These are phyloP conservation scores for Cornus kousa DNA, from an alignment of 148 eudicot species.

Conservation along the genomic window DNA sequence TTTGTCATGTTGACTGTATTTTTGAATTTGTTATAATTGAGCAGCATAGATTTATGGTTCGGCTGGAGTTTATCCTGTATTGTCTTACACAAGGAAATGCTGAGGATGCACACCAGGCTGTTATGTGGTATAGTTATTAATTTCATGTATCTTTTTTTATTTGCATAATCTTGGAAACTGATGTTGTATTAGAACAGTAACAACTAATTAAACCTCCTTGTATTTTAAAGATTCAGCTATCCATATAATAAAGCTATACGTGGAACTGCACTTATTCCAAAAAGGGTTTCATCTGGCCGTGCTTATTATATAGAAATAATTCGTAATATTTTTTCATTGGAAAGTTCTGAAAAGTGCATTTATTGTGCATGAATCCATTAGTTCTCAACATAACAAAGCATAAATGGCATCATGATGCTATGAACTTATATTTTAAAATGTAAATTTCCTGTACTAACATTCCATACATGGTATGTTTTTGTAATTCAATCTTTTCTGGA, in stretches of 20 bases:
- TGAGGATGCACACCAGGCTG: conserved; percentile 42
- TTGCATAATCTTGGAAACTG: not conserved
- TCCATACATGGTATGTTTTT: too few species aligned
- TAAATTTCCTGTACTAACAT: too few species aligned
- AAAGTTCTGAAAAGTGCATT: not conserved
- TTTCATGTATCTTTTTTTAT: not conserved
- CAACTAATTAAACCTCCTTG: not conserved
- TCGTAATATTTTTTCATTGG: not conserved
- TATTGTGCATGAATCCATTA: not conserved
- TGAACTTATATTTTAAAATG: not conserved
- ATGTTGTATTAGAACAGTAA: not conserved
- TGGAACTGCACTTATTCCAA: not conserved
- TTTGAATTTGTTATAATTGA: conserved; percentile 20
- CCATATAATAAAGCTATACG: not conserved
- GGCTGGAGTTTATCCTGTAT: conserved; percentile 51
- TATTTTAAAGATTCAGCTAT: not conserved
- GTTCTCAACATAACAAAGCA: not conserved
- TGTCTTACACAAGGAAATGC: conserved; percentile 45
- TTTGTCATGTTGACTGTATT: not conserved
- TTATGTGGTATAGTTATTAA: conserved; percentile 36
- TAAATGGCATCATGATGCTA: not conserved
- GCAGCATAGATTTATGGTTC: conserved; percentile 63
- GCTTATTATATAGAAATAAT: not conserved
- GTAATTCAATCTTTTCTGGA: too few species aligned
- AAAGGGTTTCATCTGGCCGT: too few species aligned